Evolutionary conservation across 148 eudicot genomes (phyloP), one percentile per base, ranked within the genome.

Genomic region (Rhododendron ferrugineum): DNA sequence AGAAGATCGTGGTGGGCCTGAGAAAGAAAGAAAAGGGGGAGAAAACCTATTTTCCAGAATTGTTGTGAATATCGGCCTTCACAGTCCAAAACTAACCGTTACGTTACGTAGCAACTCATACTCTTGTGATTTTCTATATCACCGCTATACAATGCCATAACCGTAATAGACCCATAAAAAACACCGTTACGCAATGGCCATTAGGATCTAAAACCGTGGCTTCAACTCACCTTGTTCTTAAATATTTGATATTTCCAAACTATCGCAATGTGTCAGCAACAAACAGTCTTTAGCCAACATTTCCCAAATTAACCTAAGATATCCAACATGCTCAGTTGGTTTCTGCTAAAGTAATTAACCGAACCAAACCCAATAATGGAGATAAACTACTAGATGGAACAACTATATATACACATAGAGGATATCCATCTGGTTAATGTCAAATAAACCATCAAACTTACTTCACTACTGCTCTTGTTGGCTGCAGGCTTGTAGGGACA

Each of bases 401-500:
- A n/a, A 22, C 23, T 14, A 36, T 0, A 70, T 3, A 36, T 3
- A 13, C 0, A 28, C 14, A 58, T 11, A 82, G 14, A 64, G 3
- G 30, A 64, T 8, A 64, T n/a, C 30, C 26, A n/a, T 8, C 30
- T 64, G 23, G 26, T 1, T 72, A 73, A 40, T 76, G n/a, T 76
- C 50, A 76, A 76, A 40, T 77, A 22, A 44, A 56, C 42, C 75
- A 20, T 32, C 16, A 32, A 26, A 86, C 93, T 90, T 89, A 95
- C 91, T 74, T 81, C 52, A 54, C 49, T 83, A 85, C 16, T 85
- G 73, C 83, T 87, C 40, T 91, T 93, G 88, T 64, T 79, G 70
- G 93, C 86, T 1, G 88, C 89, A 11, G 96, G 98, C 78, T 92
- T 95, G 76, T 87, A 90, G 16, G 98, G 96, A 83, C 98, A 96